phyloP scores from a whole-genome alignment of 176 grass and related monocot species.

The Elaeis guineensis region DNA sequence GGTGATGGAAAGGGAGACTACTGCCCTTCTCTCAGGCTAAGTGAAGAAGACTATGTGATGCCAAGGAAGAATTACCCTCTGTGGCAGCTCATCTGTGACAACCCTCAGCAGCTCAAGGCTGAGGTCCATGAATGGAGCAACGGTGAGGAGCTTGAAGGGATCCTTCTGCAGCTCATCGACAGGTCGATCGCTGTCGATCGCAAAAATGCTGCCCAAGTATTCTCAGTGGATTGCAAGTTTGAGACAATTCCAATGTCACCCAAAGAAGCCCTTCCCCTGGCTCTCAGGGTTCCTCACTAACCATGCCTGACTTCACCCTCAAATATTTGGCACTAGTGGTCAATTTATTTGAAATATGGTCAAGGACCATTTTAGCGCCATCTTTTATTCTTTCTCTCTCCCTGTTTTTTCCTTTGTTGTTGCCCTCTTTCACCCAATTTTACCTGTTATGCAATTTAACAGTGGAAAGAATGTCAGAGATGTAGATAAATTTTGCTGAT shows the following conservation, averaged over 20 bases:
- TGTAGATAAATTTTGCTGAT: too few relatives aligned
- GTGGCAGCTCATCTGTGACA: not conserved
- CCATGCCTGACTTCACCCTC: not conserved
- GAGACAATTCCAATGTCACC: not conserved
- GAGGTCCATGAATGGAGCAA: conserved; percentile 6
- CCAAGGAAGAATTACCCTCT: conserved; percentile 1
- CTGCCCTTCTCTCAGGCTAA: not conserved
- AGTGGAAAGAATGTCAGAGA: too few relatives aligned
- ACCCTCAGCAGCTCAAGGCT: not conserved
- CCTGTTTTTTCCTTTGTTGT: too few relatives aligned
- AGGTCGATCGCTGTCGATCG: not conserved
- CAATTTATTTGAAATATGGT: too few relatives aligned
- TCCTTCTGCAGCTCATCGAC: conserved; percentile 7
- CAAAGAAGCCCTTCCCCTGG: not conserved
- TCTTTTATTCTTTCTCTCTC: too few relatives aligned
- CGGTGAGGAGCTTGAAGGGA: not conserved
- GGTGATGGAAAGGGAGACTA: conserved; percentile 9
- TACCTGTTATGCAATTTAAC: too few relatives aligned
- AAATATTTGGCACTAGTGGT: not conserved
- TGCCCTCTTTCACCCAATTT: too few relatives aligned
- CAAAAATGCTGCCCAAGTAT: not conserved
- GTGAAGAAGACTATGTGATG: conserved; percentile 9
- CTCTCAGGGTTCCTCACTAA: conserved; percentile 7
- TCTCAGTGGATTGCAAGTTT: not conserved
- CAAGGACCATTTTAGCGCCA: too few relatives aligned